Evolutionary conservation across 2,329 filamentous ascomycete genomes (phyloP), one percentile per base, ranked within the genome.

Genomic region (Alternaria ventricosa): DNA sequence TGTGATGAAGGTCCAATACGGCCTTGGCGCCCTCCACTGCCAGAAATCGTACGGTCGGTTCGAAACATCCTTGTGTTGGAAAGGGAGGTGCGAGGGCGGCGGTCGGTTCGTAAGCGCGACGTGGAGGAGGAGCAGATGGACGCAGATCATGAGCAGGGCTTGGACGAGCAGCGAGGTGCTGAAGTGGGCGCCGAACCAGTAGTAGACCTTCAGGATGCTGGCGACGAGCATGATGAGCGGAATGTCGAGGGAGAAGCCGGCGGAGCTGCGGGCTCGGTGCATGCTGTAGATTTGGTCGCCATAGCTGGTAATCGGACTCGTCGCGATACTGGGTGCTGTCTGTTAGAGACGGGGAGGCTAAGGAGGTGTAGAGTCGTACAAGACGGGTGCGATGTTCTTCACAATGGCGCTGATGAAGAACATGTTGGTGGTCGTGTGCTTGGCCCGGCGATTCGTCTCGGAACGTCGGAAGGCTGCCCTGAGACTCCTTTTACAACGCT

Each of bases 1-100:
- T 45, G 88, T 81, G 27, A 96, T 76, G 74, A 93, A 93, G 60
- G 90, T 85, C 92, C 92, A 96, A 82, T 95, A 94, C 82, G 91
- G 91, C 71, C 89, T 89, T 6, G 89, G 85, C 20, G 87, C 88
- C 60, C 88, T 86, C 92, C 92, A 95, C 79, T 92, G 91, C 92
- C 92, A 95, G 78, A 95, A 95, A 73, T 89, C 87, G 76, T 89
- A 94, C 1, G 92, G 92, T 23, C 92, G 84, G 64, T 83, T 84
- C 59, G 80, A 75, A 73, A 65, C 76, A 74, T 67, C 77, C 61
- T 75, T 81, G 65, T 84, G 87, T 2, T 87, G 83, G 77, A 94
- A 94, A 12, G 92, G 92, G 45, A 81, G 76, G 70, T 81, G 75
- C 11, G 81, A 71, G 5, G 81, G 71, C 5, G 79, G 69, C 3